Evolutionary conservation across 345 rosid species (phyloP).

Genomic region (Linum lewisii): DNA sequence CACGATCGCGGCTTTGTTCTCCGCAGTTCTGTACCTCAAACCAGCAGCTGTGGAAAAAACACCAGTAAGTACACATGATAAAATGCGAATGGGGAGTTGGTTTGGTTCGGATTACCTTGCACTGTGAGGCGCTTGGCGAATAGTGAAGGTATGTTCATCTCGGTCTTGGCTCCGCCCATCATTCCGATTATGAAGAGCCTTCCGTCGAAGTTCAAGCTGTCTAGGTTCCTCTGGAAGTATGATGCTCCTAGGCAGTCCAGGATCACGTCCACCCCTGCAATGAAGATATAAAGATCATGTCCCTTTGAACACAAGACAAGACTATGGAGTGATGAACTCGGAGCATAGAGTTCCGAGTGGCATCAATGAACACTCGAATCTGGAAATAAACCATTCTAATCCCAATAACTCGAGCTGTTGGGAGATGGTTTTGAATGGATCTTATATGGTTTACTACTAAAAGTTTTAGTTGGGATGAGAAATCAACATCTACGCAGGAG

Average conservation of each 20-base stretch:
- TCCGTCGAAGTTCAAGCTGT: slow-evolving; percentile 71
- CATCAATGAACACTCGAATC: too few species aligned
- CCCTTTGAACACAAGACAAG: too few species aligned
- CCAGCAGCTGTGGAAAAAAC: slow-evolving; percentile 50
- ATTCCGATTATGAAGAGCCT: slow-evolving; percentile 73
- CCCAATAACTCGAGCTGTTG: too few species aligned
- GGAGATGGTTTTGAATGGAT: too few species aligned
- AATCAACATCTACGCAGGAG: slow-evolving; percentile 43
- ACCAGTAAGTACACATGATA: background rate
- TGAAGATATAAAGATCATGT: too few species aligned
- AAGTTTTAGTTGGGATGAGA: too few species aligned
- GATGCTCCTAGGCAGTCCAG: slow-evolving; percentile 77
- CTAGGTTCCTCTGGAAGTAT: slow-evolving; percentile 65
- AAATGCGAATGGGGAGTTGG: background rate
- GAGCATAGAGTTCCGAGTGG: too few species aligned
- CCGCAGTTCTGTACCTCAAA: slow-evolving; percentile 53
- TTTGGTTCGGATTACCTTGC: slow-evolving; percentile 49
- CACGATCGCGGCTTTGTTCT: slow-evolving; percentile 62
- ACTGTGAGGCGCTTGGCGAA: slow-evolving; percentile 73
- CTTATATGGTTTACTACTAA: too few species aligned
- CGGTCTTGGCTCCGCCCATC: slow-evolving; percentile 58
- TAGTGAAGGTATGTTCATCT: slow-evolving; percentile 43
- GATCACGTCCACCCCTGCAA: slow-evolving; percentile 43
- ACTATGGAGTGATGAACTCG: too few species aligned
- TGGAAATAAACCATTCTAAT: too few species aligned